Conservation (phyloP, 495 filamentous ascomycete species). For the Xanthoparmelia taractica region DNA sequence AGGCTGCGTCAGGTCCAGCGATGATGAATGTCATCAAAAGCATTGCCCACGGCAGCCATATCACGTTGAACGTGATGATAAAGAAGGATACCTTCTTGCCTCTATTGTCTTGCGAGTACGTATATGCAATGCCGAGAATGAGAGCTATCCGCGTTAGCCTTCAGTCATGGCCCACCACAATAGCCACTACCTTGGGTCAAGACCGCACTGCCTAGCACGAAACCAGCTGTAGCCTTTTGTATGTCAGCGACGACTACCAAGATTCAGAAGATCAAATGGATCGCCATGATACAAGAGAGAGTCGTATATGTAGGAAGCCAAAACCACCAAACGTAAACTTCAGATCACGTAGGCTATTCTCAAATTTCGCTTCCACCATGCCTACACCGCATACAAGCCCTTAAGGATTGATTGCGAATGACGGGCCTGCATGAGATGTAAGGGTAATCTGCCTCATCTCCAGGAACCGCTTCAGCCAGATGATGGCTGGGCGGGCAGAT, state of each 20-base stretch:
- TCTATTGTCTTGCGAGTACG: conserved; percentile 72
- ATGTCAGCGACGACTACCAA: conserved; percentile 30
- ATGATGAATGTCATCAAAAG: conserved; percentile 59
- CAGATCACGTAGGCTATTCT: conserved; percentile 61
- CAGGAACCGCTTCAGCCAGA: conserved; percentile 93
- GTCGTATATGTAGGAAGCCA: conserved; percentile 77
- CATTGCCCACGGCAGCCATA: conserved; percentile 69
- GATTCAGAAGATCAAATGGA: neutral
- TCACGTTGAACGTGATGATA: conserved; percentile 67
- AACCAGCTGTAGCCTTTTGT: conserved; percentile 43
- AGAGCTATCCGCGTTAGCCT: conserved; percentile 50
- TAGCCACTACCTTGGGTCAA: conserved; percentile 48
- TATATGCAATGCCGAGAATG: conserved; percentile 71
- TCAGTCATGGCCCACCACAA: conserved; percentile 13
- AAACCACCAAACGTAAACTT: conserved; percentile 64
- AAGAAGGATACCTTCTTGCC: conserved; percentile 62
- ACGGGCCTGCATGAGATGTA: conserved; percentile 60
- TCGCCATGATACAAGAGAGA: conserved; percentile 5
- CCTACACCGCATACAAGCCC: conserved; percentile 67
- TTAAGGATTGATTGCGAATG: conserved; percentile 69
- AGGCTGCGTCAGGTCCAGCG: conserved; percentile 37
- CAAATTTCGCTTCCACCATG: conserved; percentile 83
- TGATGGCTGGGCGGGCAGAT: conserved; percentile 88
- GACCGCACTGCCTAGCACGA: conserved; percentile 41
- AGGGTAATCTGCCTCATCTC: conserved; percentile 94